A percentile compares a stretch with the other conserved stretches of the same genome.
phyloP scores from a whole-genome alignment of 352 stramenopile genomes.

The Phytophthora quininea region DNA sequence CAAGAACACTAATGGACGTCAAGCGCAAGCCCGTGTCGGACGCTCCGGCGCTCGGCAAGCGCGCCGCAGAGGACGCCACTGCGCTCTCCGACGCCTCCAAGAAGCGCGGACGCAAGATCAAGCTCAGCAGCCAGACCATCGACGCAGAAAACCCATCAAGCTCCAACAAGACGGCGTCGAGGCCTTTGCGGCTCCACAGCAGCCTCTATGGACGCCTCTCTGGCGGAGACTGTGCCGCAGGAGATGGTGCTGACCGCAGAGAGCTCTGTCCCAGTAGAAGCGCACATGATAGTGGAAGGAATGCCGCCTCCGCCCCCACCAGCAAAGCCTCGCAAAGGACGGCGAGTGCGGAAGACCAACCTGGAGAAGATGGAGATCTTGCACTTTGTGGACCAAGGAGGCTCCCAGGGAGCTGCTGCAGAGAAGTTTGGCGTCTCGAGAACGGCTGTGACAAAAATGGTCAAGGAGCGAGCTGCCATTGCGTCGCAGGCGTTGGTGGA shows the following conservation, averaged over 20 bases:
- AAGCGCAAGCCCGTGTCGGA: conserved; percentile 30
- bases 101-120: conserved; percentile 53
- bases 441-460: conserved; percentile 87
- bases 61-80: conserved; percentile 11
- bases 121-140: conserved; percentile 59
- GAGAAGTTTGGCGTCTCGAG: conserved; percentile 85
- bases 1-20: conserved; percentile 22
- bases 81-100: conserved; percentile 12
- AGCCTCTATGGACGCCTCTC: neutral
- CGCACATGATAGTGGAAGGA: too few species aligned
- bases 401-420: conserved; percentile 73
- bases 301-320: neutral
- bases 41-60: conserved; percentile 14
- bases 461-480: conserved; percentile 83
- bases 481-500: conserved; percentile 70
- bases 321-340: conserved; percentile 46
- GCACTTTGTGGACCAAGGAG: conserved; percentile 78
- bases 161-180: neutral
- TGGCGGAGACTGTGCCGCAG: conserved; percentile 8
- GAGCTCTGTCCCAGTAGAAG: neutral
- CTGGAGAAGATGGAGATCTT: conserved; percentile 87
- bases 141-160: neutral
- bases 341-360: conserved; percentile 81
- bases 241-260: conserved; percentile 24
- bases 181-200: neutral